A percentile compares a stretch with the other conserved stretches of the same genome.
Evolutionary conservation across 441 rosid species (phyloP).

Genomic region (Arabidopsis lyrata): DNA sequence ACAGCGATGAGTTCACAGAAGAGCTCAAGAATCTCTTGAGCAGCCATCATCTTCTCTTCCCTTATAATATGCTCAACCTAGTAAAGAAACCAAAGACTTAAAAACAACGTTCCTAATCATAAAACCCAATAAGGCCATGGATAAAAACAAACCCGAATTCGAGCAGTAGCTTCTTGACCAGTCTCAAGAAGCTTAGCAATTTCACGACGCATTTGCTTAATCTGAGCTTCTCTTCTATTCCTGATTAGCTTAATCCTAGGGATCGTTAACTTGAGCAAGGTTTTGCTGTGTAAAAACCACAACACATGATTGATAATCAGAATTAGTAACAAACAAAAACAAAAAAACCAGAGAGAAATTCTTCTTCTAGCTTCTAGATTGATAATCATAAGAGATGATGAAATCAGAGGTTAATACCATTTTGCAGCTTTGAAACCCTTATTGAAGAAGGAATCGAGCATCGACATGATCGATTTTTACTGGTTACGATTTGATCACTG

Average conservation of each 20-base stretch:
- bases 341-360: not conserved
- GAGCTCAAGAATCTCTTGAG: constrained; percentile 94
- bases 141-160: constrained; percentile 71
- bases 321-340: not conserved
- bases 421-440: constrained; percentile 94
- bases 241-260: constrained; percentile 91
- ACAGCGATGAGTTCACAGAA: constrained; percentile 85
- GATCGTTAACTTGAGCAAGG: constrained; percentile 83
- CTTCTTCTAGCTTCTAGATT: not conserved
- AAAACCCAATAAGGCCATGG: not conserved
- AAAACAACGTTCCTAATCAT: not conserved
- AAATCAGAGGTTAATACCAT: constrained; percentile 55
- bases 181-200: constrained; percentile 94
- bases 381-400: constrained; percentile 3
- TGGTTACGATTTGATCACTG: not conserved
- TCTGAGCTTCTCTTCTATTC: constrained; percentile 91
- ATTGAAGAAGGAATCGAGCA: constrained; percentile 91
- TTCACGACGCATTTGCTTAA: constrained; percentile 91
- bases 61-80: constrained; percentile 96
- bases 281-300: constrained; percentile 65
- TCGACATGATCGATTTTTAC: constrained; percentile 58
- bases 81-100: not conserved
- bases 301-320: constrained; percentile 6
- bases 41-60: constrained; percentile 99
- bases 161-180: constrained; percentile 99